These are phyloP conservation scores for Aspergillus bridgeri DNA, from an alignment of 495 filamentous ascomycete species.

Conservation along the genomic window DNA sequence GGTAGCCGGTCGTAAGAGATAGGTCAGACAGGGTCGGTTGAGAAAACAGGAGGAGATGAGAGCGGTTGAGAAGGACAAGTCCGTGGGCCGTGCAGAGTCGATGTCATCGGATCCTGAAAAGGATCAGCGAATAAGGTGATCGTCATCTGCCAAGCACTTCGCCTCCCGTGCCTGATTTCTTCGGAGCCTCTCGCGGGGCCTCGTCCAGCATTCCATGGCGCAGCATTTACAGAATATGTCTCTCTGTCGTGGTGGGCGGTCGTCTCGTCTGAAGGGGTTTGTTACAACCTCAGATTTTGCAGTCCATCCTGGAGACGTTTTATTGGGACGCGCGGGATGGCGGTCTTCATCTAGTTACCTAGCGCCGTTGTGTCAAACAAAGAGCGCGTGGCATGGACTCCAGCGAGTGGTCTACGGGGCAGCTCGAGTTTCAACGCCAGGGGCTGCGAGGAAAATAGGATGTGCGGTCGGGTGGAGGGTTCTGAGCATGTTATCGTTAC, in stretches of 20 bases:
- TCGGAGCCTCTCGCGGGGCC: not conserved
- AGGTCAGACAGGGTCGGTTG: not conserved
- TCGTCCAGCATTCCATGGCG: too few species aligned
- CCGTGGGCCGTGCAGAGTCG: conserved; percentile 35
- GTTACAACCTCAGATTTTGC: too few species aligned
- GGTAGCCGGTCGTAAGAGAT: not conserved
- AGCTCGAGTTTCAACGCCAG: not conserved
- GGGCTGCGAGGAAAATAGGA: too few species aligned
- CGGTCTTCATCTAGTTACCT: not conserved
- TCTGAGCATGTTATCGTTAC: too few species aligned
- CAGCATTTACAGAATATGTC: too few species aligned
- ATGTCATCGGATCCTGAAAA: conserved; percentile 41
- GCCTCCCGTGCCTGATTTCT: conserved; percentile 16
- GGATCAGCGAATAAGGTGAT: conserved; percentile 40
- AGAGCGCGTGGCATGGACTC: not conserved
- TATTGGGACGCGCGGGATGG: not conserved
- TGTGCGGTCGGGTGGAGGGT: too few species aligned
- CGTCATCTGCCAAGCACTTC: conserved; percentile 29
- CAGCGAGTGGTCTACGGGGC: not conserved
- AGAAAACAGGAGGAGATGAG: conserved; percentile 1
- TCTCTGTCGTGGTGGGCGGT: too few species aligned
- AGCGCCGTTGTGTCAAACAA: not conserved
- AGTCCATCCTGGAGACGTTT: too few species aligned
- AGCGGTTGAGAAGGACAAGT: conserved; percentile 19
- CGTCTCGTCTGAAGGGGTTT: too few species aligned